Conservation (phyloP, 352 stramenopile species). For the Globisporangium okanoganense region DNA sequence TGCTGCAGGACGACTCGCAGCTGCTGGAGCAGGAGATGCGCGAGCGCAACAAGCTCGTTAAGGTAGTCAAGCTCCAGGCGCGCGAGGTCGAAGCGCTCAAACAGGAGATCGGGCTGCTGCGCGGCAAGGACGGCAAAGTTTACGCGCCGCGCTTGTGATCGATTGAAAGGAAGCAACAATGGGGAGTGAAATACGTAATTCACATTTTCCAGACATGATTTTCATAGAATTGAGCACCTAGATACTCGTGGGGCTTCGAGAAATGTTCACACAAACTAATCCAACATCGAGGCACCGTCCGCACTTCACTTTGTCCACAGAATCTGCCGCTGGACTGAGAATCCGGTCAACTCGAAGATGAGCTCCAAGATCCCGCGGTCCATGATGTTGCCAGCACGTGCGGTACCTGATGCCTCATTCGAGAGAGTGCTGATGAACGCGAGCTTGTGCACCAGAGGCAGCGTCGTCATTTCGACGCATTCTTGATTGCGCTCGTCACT, state of each 20-base stretch:
- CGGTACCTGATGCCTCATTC: not conserved
- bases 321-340: not conserved
- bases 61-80: slow-evolving; percentile 89
- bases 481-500: not conserved
- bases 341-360: not conserved
- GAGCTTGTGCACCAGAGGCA: not conserved
- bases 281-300: not conserved
- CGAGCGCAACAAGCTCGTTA: slow-evolving; percentile 87
- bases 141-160: slow-evolving; percentile 40
- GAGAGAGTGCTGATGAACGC: not conserved
- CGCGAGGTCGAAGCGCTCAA: slow-evolving; percentile 90
- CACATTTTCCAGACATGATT: not conserved
- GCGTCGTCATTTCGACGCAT: not conserved
- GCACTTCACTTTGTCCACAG: not conserved
- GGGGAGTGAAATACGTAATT: not conserved
- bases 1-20: slow-evolving; percentile 48
- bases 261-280: no score
- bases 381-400: not conserved
- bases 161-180: not conserved
- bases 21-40: slow-evolving; percentile 70
- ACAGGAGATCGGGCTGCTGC: slow-evolving; percentile 83
- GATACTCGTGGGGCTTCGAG: not conserved
- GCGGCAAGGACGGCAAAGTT: slow-evolving; percentile 78
- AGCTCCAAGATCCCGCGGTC: not conserved
- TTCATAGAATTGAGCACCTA: not conserved